Base-by-base conservation (phyloP, 345 rosid species). In the Eucalyptus erythrocorys region DNA sequence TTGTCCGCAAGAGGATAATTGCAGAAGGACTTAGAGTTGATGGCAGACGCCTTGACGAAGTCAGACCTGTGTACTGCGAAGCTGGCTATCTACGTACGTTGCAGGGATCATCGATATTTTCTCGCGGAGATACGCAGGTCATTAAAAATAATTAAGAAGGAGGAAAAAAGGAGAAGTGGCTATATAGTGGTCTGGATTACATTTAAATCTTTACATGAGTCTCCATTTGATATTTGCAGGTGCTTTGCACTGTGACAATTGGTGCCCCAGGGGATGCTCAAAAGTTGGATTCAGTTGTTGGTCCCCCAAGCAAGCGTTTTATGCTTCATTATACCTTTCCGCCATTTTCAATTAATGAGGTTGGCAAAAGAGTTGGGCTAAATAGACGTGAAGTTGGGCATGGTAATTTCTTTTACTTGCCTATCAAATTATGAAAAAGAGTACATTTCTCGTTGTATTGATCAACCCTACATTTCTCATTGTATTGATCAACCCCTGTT, bases 381-480 rank as follows among this genome's bases (percentile, higher is more conserved):
- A 98, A 98, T 92, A 96, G 99, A 91, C 99, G 99, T 91, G 99
- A 98, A 96, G 99, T 98, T 90, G 99, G 99, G 84, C 99, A 98
- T 91, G 99, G 99, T 90, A 85, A 59, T 87, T 51, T 88, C 48
- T 34, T 40, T n/a, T 85, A 24, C 47, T 22, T 40, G 8, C 84
- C 84, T 76, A 11, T 40, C 82, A 40, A 21, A 76, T 76, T 76
- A 40, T 40, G 37, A n/a, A 64, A 64, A 64, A n/a, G 37, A 64
- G 76, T n/a, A n/a, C 2, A 5, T 64, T n/a, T 64, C 40, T 64
- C 10, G 0, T 30, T n/a, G 19, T 64, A n/a, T n/a, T n/a, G 76
- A 64, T 64, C 76, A 12, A 45, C 80, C 55, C 57, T n/a, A n/a
- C 2, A 5, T 64, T n/a, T 64, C 40, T 64, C 10, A 0, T 30